phyloP scores from a whole-genome alignment of 148 eudicot genomes.

The Mesembryanthemum crystallinum region DNA sequence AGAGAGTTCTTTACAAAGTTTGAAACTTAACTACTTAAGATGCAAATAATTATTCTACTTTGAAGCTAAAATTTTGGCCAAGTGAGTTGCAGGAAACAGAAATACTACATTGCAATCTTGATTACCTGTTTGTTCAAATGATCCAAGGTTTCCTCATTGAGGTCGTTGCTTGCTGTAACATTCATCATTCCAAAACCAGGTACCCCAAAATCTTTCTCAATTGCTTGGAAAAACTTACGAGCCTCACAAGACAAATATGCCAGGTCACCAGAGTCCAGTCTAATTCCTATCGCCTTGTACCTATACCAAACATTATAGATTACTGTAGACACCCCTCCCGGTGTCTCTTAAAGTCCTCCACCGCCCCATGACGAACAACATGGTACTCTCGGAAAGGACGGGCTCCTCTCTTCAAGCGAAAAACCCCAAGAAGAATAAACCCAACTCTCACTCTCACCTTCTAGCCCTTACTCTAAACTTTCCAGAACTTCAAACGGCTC shows the following conservation, averaged over 20 bases:
- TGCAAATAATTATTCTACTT: not conserved
- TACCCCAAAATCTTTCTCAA: conserved; percentile 79
- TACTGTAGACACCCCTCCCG: no score
- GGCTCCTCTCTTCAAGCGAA: no score
- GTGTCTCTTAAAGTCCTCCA: no score
- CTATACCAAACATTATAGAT: conserved; percentile 38
- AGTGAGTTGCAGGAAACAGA: conserved; percentile 8
- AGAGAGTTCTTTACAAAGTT: not conserved
- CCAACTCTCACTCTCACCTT: no score
- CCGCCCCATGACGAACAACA: no score
- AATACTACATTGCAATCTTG: not conserved
- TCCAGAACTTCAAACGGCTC: no score
- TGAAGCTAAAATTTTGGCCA: not conserved
- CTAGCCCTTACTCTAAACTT: no score
- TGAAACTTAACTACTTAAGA: not conserved
- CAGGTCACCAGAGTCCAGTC: conserved; percentile 97
- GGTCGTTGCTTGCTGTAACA: conserved; percentile 96
- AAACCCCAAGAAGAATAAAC: no score
- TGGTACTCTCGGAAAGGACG: no score
- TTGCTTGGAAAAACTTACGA: conserved; percentile 66
- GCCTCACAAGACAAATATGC: conserved; percentile 88
- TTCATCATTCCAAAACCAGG: conserved; percentile 69
- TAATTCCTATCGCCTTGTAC: conserved; percentile 84
- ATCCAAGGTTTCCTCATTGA: conserved; percentile 94
- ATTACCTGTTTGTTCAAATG: conserved; percentile 92